phyloP scores from a whole-genome alignment of 192 early-diverging fungal species.

The Coemansia pectinata region DNA sequence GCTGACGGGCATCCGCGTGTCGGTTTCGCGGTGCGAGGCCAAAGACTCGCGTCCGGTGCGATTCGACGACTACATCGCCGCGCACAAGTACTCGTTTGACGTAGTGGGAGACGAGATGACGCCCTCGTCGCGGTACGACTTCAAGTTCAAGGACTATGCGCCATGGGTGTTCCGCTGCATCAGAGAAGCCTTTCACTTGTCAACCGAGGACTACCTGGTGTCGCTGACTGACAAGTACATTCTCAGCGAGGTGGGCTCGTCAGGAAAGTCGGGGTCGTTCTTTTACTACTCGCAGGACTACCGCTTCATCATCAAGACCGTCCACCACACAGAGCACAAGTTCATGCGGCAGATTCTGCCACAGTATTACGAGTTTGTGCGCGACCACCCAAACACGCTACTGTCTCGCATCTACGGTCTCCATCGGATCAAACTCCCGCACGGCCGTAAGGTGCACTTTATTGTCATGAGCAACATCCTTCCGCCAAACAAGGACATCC shows the following conservation, averaged over 20 bases:
- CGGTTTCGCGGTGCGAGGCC: constrained; percentile 82
- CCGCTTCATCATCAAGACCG: constrained; percentile 98
- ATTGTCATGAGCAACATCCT: constrained; percentile 99
- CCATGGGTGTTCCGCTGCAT: constrained; percentile 96
- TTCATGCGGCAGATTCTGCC: constrained; percentile 86
- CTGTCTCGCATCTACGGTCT: constrained; percentile 94
- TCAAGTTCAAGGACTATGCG: constrained; percentile 99
- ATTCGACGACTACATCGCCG: constrained; percentile 79
- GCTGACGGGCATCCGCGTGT: constrained; percentile 94
- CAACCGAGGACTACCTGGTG: constrained; percentile 90
- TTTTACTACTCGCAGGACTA: constrained; percentile 99
- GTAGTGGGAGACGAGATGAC: constrained; percentile 93
- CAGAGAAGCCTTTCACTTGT: constrained; percentile 83
- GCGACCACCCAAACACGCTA: constrained; percentile 87
- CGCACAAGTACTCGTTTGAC: constrained; percentile 96
- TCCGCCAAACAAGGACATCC: constrained; percentile 95
- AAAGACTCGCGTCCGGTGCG: constrained; percentile 74
- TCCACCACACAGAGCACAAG: constrained; percentile 93
- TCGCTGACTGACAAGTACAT: constrained; percentile 97
- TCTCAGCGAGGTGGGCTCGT: constrained; percentile 89
- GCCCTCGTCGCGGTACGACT: constrained; percentile 93
- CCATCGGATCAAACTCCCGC: constrained; percentile 94
- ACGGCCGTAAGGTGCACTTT: constrained; percentile 94
- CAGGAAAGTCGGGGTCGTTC: constrained; percentile 95
- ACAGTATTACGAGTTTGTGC: constrained; percentile 90